phyloP scores from a whole-genome alignment of 2,329 filamentous ascomycete species.

The Dendryphion nanum region DNA sequence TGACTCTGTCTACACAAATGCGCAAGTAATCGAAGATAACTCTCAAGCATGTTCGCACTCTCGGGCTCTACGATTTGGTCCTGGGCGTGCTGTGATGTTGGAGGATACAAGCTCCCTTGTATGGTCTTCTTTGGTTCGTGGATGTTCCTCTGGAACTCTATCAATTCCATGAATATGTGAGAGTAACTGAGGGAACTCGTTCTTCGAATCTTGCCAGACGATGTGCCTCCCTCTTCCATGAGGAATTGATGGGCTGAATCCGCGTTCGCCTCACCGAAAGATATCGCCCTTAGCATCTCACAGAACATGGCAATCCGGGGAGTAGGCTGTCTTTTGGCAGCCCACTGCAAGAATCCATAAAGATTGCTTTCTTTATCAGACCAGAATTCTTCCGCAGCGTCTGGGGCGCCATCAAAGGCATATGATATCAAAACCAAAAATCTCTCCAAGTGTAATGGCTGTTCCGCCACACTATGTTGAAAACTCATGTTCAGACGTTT shows the following conservation, averaged over 20 bases:
- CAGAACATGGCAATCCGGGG: conserved; percentile 96
- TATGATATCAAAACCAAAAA: conserved; percentile 93
- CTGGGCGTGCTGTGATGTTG: conserved; percentile 30
- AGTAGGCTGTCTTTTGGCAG: conserved; percentile 90
- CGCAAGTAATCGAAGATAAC: conserved; percentile 83
- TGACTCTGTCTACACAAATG: conserved; percentile 76
- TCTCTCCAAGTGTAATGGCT: conserved; percentile 67
- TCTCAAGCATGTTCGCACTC: conserved; percentile 93
- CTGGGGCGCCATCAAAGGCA: conserved; percentile 79
- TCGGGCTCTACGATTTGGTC: conserved; percentile 78
- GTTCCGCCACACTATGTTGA: conserved; percentile 52
- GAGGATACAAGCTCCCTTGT: conserved; percentile 56
- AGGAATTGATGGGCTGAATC: conserved; percentile 85
- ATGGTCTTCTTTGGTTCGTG: conserved; percentile 67
- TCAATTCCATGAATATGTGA: conserved; percentile 87
- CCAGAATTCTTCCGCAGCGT: conserved; percentile 89
- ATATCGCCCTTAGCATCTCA: conserved; percentile 89
- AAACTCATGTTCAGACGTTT: conserved; percentile 46
- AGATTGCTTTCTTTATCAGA: conserved; percentile 87
- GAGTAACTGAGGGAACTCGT: conserved; percentile 86
- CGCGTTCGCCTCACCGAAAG: conserved; percentile 78
- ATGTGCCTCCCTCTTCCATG: conserved; percentile 71
- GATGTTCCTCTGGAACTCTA: conserved; percentile 77
- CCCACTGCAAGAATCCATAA: conserved; percentile 94
- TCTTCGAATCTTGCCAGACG: conserved; percentile 75